A percentile compares a stretch with the other conserved stretches of the same genome.
Evolutionary conservation across 176 grass and related monocot species (phyloP).

Genomic region (Otatea glauca): DNA sequence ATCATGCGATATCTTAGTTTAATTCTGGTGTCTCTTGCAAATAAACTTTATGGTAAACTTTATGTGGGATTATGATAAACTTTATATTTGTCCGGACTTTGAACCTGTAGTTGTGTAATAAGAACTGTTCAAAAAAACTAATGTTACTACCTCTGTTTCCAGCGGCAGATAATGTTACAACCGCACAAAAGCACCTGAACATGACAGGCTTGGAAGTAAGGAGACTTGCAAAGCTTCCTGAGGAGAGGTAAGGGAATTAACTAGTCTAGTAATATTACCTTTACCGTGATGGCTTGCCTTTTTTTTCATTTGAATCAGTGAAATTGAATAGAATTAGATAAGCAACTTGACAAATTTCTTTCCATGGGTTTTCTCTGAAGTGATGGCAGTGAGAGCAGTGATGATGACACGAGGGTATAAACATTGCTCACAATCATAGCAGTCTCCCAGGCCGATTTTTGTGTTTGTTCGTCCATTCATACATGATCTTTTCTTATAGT

Average conservation of each 20-base stretch:
- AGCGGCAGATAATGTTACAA: slow-evolving; percentile 79
- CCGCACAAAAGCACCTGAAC: slow-evolving; percentile 82
- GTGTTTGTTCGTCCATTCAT: not conserved
- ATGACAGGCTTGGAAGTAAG: slow-evolving; percentile 93
- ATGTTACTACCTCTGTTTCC: slow-evolving; percentile 34
- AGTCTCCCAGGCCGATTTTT: not conserved
- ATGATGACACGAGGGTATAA: slow-evolving; percentile 63
- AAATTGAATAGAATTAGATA: not conserved
- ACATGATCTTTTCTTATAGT: slow-evolving; percentile 28
- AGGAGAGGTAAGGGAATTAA: slow-evolving; percentile 67
- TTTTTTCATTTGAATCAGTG: slow-evolving; percentile 14
- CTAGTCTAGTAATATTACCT: not conserved
- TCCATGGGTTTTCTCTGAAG: slow-evolving; percentile 47
- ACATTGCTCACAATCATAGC: slow-evolving; percentile 11
- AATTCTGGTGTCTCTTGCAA: not conserved
- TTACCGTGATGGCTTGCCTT: not conserved
- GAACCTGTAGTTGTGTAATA: not conserved
- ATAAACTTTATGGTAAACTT: not conserved
- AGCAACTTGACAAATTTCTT: slow-evolving; percentile 21
- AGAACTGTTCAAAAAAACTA: slow-evolving; percentile 1
- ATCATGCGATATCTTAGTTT: not conserved
- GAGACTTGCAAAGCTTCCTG: slow-evolving; percentile 90
- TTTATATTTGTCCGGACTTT: not conserved
- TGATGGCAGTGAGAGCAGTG: slow-evolving; percentile 82
- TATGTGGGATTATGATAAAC: not conserved